Percentiles rank a stretch among this genome's conserved stretches.
Evolutionary conservation across 257 asterid species (phyloP).

Genomic region (Solanum chilense): DNA sequence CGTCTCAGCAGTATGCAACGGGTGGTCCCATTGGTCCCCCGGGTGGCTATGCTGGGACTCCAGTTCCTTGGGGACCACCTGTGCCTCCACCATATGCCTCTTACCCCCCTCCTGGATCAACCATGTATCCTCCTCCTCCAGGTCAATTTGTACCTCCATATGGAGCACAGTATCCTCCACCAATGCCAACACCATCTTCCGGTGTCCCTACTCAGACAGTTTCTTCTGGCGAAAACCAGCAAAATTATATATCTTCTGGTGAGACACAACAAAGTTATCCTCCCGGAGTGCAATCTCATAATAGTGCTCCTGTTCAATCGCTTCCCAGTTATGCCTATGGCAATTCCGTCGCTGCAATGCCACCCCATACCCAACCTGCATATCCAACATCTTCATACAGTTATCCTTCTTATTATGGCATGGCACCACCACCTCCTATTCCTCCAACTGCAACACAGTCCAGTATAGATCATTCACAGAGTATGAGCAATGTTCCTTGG

Average conservation of each 20-base stretch:
- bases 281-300: conserved; percentile 67
- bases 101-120: conserved; percentile 76
- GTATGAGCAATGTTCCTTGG: conserved; percentile 71
- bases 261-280: conserved; percentile 70
- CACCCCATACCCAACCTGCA: conserved; percentile 35
- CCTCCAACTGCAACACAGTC: conserved; percentile 47
- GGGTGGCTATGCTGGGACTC: conserved; percentile 45
- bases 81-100: conserved; percentile 49
- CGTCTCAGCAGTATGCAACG: conserved; percentile 67
- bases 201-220: conserved; percentile 33
- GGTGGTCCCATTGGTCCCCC: conserved; percentile 73
- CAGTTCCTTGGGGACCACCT: conserved; percentile 78
- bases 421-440: conserved; percentile 48
- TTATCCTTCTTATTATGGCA: conserved; percentile 54
- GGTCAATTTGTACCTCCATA: conserved; percentile 55
- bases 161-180: conserved; percentile 68
- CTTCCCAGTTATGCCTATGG: conserved; percentile 49
- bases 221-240: conserved; percentile 53
- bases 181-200: conserved; percentile 51
- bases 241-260: conserved; percentile 45
- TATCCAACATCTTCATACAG: conserved; percentile 55
- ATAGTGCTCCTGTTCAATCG: conserved; percentile 45
- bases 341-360: conserved; percentile 38
- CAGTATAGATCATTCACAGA: conserved; percentile 43
- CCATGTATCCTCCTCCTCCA: conserved; percentile 49